Base-by-base conservation (phyloP, 1,284 basidiomycete species). In the Apiotrichum mycotoxinovorans region DNA sequence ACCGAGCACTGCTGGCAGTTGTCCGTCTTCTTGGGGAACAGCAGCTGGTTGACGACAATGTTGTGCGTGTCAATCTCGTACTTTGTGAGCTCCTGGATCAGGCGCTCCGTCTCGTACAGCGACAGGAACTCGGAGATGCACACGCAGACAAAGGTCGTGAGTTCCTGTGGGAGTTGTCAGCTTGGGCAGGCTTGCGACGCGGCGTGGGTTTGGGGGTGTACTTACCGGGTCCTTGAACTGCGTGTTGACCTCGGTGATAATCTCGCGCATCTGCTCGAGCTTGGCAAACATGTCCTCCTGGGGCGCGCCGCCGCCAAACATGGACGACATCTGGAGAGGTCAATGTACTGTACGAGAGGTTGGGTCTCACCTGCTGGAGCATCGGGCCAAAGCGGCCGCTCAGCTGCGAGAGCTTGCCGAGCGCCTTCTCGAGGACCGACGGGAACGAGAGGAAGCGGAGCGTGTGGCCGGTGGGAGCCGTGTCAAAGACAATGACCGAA, bases 11-110 rank as follows among this genome's bases (percentile, higher is more conserved):
- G 95, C 67, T 96, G 91, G 78, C 95, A 98, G 71, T 89, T 89
- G 41, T 92, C 43, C 25, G 89, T 84, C 72, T 86, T 82, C 80
- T 90, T 93, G 22, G 95, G 95, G 82, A 91, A 98, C 42, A 98
- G 81, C 12, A 98, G 81, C 78, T 98, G 95, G 76, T 98, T 98
- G 65, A 98, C 92, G 53, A 98, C 92, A 68, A 98, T 98, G 74
- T 94, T 92, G 78, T 98, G 95, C 45, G 94, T 98, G 78, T 98
- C 96, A 74, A 98, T 98, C 74, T 92, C 93, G 78, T 98, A 98
- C 49, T 86, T 82, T 15, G 94, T 95, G 49, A 98, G 80, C 74
- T 98, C 96, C 76, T 98, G 95, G 40, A 98, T 91, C 45, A 98
- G 83, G 30, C 95, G 88, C 77, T 98, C 95, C 27, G 95, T 98